Base-by-base conservation (phyloP, 2,329 filamentous ascomycete species). In the Beauveria medogensis region DNA sequence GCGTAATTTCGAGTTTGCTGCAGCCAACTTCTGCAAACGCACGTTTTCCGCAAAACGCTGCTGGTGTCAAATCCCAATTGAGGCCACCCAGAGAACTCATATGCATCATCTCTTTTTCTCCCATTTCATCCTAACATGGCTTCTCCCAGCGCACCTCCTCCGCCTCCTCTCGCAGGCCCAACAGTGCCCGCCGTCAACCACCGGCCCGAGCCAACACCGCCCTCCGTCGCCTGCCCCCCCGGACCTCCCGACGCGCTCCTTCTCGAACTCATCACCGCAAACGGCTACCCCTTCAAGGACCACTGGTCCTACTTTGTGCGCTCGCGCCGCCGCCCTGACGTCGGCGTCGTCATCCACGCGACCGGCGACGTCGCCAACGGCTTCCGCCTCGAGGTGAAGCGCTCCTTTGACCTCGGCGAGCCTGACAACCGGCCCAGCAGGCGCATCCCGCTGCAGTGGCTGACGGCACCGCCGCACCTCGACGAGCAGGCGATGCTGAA, bases 271-370 rank as follows among this genome's bases (percentile, higher is more conserved):
- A 48, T 73, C 16, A 67, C 67, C 24, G 72, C 62, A 63, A 73
- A 69, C 55, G 72, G 72, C 18, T 24, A 55, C 0, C 72, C 70
- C 0, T 74, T 72, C 64, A 72, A 71, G 48, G 68, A 75, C 55
- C 71, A 74, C 64, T 74, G 72, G 72, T 69, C 69, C 2, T 74
- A 72, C 52, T 74, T 62, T 47, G 51, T 74, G 1, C 55, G 22
- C 69, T 1, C 8, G 0, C 18, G 67, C 18, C 22, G 26, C 12
- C 34, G 44, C 28, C 51, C 63, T 1, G 41, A 67, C 6, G n/a
- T 68, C 2, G 71, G 72, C 5, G 67, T 70, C 7, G n/a, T 65
- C 28, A 63, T 73, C 14, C 68, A 73, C 20, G 72, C 70, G 2
- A 66, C 64, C 2, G 71, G 72, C 1, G 68, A 71, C 58, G 72